Evolutionary conservation across 164 flowering plant genomes (phyloP).

Genomic region (Saururus chinensis): DNA sequence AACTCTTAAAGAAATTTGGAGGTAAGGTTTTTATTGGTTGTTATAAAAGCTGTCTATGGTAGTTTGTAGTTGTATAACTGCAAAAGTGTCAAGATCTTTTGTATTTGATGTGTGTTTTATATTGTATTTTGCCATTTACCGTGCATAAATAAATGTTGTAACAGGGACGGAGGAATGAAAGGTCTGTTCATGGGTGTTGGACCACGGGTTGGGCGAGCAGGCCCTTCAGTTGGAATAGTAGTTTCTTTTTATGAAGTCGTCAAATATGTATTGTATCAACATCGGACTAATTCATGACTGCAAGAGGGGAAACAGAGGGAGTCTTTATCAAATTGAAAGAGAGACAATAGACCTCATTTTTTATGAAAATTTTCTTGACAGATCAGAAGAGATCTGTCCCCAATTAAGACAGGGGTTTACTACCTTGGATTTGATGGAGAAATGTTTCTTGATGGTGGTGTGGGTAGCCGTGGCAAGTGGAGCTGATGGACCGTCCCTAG

Average conservation of each 20-base stretch:
- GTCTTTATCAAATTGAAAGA: not conserved
- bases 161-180: slow-evolving; percentile 70
- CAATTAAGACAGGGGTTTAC: not conserved
- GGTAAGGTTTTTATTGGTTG: slow-evolving; percentile 30
- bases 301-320: not conserved
- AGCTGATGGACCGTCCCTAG: not conserved
- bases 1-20: slow-evolving; percentile 69
- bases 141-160: not conserved
- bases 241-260: slow-evolving; percentile 92
- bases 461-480: not conserved
- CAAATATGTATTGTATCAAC: slow-evolving; percentile 48
- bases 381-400: not conserved
- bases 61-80: no score
- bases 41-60: no score
- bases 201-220: slow-evolving; percentile 89
- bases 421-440: not conserved
- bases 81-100: not conserved
- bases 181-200: slow-evolving; percentile 85
- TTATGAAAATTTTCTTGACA: not conserved
- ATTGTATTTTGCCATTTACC: not conserved
- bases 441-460: not conserved
- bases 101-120: not conserved
- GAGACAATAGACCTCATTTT: not conserved
- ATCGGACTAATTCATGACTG: slow-evolving; percentile 17
- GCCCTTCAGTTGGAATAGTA: slow-evolving; percentile 96